Evolutionary conservation across 2,329 filamentous ascomycete species (phyloP).

Genomic region (Cercospora sp.): DNA sequence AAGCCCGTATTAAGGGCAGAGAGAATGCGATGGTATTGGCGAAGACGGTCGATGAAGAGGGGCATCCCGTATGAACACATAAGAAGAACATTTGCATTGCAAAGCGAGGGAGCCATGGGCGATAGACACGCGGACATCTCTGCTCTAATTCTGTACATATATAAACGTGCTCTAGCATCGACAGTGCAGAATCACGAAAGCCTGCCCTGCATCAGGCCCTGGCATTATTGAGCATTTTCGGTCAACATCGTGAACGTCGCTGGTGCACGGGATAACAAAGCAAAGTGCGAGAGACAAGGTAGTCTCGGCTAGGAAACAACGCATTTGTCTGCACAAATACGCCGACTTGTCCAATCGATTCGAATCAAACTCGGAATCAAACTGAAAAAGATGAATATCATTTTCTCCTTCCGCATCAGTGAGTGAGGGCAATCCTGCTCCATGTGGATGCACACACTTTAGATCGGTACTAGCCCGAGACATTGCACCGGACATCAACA

Average conservation of each 20-base stretch:
- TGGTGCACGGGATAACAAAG: not conserved
- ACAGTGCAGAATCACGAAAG: not conserved
- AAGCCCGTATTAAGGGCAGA: conserved; percentile 45
- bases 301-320: not conserved
- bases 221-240: not conserved
- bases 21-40: not conserved
- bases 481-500: not conserved
- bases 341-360: not conserved
- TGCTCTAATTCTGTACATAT: not conserved
- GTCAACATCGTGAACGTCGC: not conserved
- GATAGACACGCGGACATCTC: not conserved
- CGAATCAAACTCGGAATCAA: not conserved
- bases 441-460: not conserved
- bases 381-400: not conserved
- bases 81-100: not conserved
- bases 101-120: not conserved
- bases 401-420: not conserved
- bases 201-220: too few species aligned
- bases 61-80: not conserved
- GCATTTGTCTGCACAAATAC: not conserved
- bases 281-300: not conserved
- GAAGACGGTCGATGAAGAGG: not conserved
- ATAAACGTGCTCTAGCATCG: not conserved
- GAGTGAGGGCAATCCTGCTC: not conserved
- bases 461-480: not conserved